phyloP scores from a whole-genome alignment of 73 alveolate genomes.

The Paramecium caudatum region DNA sequence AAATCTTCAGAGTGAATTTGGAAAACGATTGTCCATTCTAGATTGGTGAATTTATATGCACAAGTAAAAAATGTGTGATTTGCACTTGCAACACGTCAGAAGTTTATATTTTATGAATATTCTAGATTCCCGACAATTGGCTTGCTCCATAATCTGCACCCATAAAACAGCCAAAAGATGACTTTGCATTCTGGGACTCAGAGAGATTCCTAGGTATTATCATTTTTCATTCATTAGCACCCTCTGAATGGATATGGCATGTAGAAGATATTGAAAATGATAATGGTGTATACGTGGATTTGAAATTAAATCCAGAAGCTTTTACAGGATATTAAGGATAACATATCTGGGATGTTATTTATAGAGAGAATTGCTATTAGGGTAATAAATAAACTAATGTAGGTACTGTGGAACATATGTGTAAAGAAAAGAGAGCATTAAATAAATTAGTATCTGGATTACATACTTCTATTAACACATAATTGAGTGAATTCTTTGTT shows the following conservation, averaged over 20 bases:
- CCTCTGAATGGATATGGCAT: constrained; percentile 72
- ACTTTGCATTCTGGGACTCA: constrained; percentile 69
- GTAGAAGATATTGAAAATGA: constrained; percentile 75
- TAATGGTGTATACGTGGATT: constrained; percentile 77
- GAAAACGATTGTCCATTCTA: constrained; percentile 66
- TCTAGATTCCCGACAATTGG: constrained; percentile 47
- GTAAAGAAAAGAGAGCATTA: constrained; percentile 93
- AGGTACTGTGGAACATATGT: constrained; percentile 76
- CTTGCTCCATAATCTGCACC: constrained; percentile 7
- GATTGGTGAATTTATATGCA: constrained; percentile 59
- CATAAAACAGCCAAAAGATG: background rate
- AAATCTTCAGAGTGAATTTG: constrained; percentile 50
- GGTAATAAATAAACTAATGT: no score
- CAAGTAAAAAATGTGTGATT: constrained; percentile 63
- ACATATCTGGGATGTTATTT: constrained; percentile 96
- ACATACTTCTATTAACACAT: constrained; percentile 88
- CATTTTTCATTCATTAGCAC: background rate
- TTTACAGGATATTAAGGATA: constrained; percentile 94
- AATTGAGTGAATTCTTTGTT: constrained; percentile 85
- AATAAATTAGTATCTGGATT: constrained; percentile 90
- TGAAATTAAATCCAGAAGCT: constrained; percentile 90
- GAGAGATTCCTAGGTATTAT: constrained; percentile 10
- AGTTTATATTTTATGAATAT: background rate
- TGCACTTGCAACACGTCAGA: constrained; percentile 60
- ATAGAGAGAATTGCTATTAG: constrained; percentile 90